phyloP scores from a whole-genome alignment of 441 rosid species.

The Daphne laureola region DNA sequence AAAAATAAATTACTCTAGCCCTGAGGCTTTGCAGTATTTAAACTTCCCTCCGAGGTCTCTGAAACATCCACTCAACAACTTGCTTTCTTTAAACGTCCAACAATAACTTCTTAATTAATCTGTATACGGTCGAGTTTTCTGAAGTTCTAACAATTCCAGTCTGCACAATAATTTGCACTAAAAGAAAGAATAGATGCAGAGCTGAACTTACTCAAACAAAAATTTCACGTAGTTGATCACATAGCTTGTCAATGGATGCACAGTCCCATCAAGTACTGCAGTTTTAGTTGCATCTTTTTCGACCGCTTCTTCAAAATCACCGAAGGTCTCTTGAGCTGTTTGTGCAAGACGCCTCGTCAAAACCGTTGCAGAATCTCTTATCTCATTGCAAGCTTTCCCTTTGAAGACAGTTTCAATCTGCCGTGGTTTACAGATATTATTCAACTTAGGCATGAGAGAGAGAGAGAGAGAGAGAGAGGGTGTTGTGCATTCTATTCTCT shows the following conservation, averaged over 20 bases:
- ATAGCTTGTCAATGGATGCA: constrained; percentile 95
- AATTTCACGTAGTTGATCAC: constrained; percentile 96
- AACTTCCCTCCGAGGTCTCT: no score
- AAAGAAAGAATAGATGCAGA: constrained; percentile 4
- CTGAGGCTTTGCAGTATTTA: no score
- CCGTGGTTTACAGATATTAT: constrained; percentile 13
- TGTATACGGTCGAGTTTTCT: no score
- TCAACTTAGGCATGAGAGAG: no score
- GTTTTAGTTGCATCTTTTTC: constrained; percentile 98
- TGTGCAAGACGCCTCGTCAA: constrained; percentile 88
- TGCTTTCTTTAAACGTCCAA: no score
- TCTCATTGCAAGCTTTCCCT: constrained; percentile 80
- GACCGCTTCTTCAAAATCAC: constrained; percentile 97
- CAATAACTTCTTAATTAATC: no score
- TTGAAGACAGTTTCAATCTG: constrained; percentile 79
- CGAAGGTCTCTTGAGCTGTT: constrained; percentile 92
- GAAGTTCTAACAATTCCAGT: not conserved
- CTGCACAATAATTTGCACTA: not conserved
- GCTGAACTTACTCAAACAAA: constrained; percentile 80
- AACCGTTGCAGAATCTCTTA: constrained; percentile 75
- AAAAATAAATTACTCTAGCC: not conserved
- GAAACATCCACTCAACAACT: no score
- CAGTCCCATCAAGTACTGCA: constrained; percentile 90
- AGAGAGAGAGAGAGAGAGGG: no score
- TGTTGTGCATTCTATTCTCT: no score